These are phyloP conservation scores for Linnemannia zychae DNA, from an alignment of 192 early-diverging fungal species.

Conservation along the genomic window DNA sequence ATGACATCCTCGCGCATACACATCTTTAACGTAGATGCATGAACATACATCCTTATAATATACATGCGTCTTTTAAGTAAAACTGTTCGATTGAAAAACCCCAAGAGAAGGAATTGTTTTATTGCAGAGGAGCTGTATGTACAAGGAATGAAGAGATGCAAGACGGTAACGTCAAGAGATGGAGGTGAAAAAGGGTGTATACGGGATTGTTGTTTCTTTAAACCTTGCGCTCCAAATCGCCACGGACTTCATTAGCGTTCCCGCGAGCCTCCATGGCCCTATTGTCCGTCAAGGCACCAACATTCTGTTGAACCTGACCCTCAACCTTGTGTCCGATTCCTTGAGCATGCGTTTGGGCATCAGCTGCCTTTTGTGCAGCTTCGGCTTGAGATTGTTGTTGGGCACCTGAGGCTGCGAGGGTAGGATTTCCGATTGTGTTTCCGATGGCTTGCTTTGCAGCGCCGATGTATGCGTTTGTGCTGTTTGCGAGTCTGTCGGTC, in stretches of 20 bases:
- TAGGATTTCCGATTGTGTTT: slow-evolving; percentile 15
- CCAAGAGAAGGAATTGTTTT: background rate
- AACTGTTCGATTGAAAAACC: background rate
- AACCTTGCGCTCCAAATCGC: slow-evolving; percentile 30
- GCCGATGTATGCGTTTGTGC: slow-evolving; percentile 33
- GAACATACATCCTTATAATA: background rate
- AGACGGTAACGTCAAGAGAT: background rate
- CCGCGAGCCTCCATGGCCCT: slow-evolving; percentile 16
- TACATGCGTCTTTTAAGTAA: background rate
- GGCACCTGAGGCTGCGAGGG: slow-evolving; percentile 27
- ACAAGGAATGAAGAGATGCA: background rate
- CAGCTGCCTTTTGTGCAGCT: slow-evolving; percentile 19
- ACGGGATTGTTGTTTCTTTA: background rate
- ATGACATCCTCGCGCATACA: background rate
- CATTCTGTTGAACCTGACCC: slow-evolving; percentile 29
- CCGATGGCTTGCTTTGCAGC: slow-evolving; percentile 42
- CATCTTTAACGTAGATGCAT: background rate
- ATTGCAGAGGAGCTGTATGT: background rate
- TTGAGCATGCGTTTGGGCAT: slow-evolving; percentile 26
- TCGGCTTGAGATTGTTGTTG: slow-evolving; percentile 31
- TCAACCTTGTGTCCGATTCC: slow-evolving; percentile 21
- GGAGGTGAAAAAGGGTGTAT: background rate
- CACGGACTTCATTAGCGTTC: slow-evolving; percentile 21
- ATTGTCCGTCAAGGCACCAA: slow-evolving; percentile 30
- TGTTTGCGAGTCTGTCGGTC: slow-evolving; percentile 28